A percentile compares a stretch with the other conserved stretches of the same genome.
Evolutionary conservation across 805 yeast genomes (phyloP).

Genomic region (Saturnispora kantuleensis): DNA sequence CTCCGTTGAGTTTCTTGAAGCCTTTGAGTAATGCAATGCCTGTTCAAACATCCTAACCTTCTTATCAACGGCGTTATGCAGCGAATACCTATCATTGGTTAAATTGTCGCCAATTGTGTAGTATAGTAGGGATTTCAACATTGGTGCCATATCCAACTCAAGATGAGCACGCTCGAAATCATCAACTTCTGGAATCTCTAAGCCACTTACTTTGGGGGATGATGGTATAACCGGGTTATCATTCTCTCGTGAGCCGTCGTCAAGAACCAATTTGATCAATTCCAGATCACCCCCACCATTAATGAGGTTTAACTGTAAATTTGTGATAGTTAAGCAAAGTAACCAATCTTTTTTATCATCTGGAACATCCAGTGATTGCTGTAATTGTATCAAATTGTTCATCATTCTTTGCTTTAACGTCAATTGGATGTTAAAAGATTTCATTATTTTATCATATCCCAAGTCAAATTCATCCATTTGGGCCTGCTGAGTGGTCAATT

Average conservation of each 20-base stretch:
- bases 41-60: conserved; percentile 15
- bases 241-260: neutral
- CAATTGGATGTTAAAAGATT: conserved; percentile 13
- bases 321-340: neutral
- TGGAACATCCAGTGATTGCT: neutral
- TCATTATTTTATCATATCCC: conserved; percentile 16
- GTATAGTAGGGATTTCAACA: conserved; percentile 20
- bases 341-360: neutral
- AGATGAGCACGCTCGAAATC: neutral
- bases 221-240: neutral
- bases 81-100: conserved; percentile 9
- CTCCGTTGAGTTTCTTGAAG: neutral
- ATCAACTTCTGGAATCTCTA: neutral
- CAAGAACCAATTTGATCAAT: neutral
- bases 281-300: neutral
- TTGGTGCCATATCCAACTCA: conserved; percentile 14
- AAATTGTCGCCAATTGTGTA: conserved; percentile 15
- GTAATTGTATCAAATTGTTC: conserved; percentile 3
- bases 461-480: conserved; percentile 18
- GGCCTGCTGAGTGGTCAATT: conserved; percentile 10
- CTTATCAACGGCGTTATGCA: conserved; percentile 14
- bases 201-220: too few species aligned
- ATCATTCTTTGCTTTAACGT: conserved; percentile 14
- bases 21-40: conserved; percentile 14
- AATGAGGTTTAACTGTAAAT: neutral